Conservation (phyloP, 768 basidiomycete species). For the Podaxis rugospora region DNA sequence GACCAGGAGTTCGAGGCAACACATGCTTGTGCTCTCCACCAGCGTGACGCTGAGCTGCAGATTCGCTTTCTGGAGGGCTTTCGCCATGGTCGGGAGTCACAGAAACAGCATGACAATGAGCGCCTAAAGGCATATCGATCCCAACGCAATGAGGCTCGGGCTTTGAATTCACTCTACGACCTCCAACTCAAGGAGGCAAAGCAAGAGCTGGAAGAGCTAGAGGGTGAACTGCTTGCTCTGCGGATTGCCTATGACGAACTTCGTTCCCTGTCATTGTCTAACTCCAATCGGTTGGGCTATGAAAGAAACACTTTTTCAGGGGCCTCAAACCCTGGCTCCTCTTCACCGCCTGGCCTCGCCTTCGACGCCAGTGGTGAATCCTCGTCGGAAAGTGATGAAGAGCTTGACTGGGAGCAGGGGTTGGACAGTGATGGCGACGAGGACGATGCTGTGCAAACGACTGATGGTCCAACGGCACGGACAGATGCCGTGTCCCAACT, state of each 20-base stretch:
- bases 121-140: slow-evolving; percentile 14
- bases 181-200: slow-evolving; percentile 13
- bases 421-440: not conserved
- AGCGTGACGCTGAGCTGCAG: slow-evolving; percentile 11
- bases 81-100: slow-evolving; percentile 14
- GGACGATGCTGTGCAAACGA: not conserved
- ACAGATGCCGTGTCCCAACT: not conserved
- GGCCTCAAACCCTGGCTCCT: not conserved
- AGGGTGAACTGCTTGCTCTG: slow-evolving; percentile 20
- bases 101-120: slow-evolving; percentile 13
- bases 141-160: slow-evolving; percentile 19
- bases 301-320: not conserved
- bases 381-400: not conserved
- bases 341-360: not conserved
- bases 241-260: slow-evolving; percentile 19
- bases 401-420: not conserved
- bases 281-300: not conserved
- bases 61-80: slow-evolving; percentile 15
- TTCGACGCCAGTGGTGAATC: not conserved
- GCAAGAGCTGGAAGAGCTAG: slow-evolving; percentile 16
- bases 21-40: slow-evolving; percentile 12
- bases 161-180: slow-evolving; percentile 7
- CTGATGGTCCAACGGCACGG: not conserved
- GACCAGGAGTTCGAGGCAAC: slow-evolving; percentile 1
- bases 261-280: not conserved